Percentiles rank a stretch among this genome's conserved stretches.
Conservation (phyloP, 208 protist species). For the Leishmania lainsoni region DNA sequence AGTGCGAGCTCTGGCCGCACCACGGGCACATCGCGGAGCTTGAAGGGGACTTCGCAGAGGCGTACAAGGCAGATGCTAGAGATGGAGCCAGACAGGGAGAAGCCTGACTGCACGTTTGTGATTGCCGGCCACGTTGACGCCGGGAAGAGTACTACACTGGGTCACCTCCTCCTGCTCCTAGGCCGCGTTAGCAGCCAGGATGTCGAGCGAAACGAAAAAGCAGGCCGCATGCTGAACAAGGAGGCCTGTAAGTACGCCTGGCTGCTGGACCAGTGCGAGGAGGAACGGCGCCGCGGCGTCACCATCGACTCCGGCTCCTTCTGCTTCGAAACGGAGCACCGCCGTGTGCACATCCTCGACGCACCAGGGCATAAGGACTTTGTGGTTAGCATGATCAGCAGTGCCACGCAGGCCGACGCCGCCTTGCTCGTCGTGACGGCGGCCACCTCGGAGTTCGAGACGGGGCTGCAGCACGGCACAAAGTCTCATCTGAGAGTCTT, state of each 20-base stretch:
- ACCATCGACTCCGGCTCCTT: constrained; percentile 94
- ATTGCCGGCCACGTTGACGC: constrained; percentile 89
- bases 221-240: constrained; percentile 83
- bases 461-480: constrained; percentile 97
- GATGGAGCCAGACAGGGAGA: constrained; percentile 40
- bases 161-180: constrained; percentile 82
- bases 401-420: constrained; percentile 97
- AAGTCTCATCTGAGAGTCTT: constrained; percentile 97
- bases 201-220: constrained; percentile 89
- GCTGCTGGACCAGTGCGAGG: constrained; percentile 95
- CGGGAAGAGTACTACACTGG: constrained; percentile 87
- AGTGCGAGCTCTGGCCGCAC: constrained; percentile 15
- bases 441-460: constrained; percentile 97
- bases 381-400: constrained; percentile 98
- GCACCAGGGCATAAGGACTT: constrained; percentile 97
- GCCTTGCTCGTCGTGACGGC: constrained; percentile 98
- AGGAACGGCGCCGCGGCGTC: constrained; percentile 95
- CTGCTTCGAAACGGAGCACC: constrained; percentile 92
- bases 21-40: constrained; percentile 11
- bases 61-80: constrained; percentile 35
- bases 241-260: constrained; percentile 97
- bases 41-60: constrained; percentile 30
- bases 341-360: constrained; percentile 85
- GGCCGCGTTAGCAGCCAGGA: constrained; percentile 67
- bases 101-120: constrained; percentile 85